phyloP scores from a whole-genome alignment of 345 rosid genomes.

The Eucalyptus erythrocorys region DNA sequence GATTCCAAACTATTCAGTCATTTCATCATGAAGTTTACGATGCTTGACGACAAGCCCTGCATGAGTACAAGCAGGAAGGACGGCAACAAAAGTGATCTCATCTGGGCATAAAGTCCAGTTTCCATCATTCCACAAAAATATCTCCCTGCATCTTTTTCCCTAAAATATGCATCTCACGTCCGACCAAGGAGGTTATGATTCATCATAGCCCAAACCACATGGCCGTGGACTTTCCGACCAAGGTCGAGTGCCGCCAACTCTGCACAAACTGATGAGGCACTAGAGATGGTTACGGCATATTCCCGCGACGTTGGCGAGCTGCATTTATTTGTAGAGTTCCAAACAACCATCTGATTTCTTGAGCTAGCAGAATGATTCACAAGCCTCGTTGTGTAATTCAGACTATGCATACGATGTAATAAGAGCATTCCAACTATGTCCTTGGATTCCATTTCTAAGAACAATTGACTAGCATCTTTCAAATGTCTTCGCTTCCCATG shows the following conservation, averaged over 20 bases:
- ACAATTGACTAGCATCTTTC: conserved; percentile 26
- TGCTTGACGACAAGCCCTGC: conserved; percentile 58
- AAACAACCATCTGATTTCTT: conserved; percentile 13
- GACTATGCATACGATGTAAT: conserved; percentile 49
- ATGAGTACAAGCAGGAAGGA: conserved; percentile 77
- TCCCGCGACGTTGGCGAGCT: conserved; percentile 20
- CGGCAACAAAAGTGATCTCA: conserved; percentile 54
- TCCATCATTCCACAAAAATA: conserved; percentile 39
- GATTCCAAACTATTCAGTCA: conserved; percentile 21
- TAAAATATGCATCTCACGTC: conserved; percentile 53
- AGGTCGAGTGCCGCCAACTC: conserved; percentile 37
- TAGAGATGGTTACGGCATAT: conserved; percentile 45
- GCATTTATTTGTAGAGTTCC: background rate
- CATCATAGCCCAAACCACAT: conserved; percentile 34
- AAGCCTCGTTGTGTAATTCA: conserved; percentile 46
- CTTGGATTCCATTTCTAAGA: conserved; percentile 26
- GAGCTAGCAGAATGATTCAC: conserved; percentile 32
- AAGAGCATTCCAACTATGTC: conserved; percentile 54
- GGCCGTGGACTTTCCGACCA: conserved; percentile 65
- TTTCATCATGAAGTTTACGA: conserved; percentile 25
- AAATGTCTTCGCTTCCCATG: conserved; percentile 48
- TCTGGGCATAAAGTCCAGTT: conserved; percentile 34
- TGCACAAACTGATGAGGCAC: conserved; percentile 55
- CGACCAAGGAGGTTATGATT: conserved; percentile 43
- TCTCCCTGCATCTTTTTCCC: conserved; percentile 33